phyloP scores from a whole-genome alignment of 2,329 filamentous ascomycete species.

The Paramyrothecium sp. region DNA sequence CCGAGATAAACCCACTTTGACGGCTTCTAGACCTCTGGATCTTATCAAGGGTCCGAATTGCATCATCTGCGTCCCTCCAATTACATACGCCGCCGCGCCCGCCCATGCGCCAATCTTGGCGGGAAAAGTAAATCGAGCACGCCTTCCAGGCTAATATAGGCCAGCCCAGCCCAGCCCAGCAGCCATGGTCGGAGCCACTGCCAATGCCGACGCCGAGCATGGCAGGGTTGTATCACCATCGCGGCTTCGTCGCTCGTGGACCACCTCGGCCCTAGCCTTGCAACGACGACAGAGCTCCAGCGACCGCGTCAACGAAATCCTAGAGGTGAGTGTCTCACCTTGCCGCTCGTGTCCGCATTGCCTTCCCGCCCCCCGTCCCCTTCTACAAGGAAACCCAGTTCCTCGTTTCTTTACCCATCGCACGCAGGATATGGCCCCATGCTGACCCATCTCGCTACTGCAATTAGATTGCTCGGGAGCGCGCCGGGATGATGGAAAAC shows the following conservation, averaged over 20 bases:
- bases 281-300: neutral
- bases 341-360: neutral
- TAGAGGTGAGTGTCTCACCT: neutral
- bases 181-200: neutral
- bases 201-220: neutral
- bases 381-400: neutral
- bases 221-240: neutral
- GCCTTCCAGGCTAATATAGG: neutral
- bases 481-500: slow-evolving; percentile 38
- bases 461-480: slow-evolving; percentile 38
- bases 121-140: neutral
- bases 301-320: slow-evolving; percentile 1
- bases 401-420: neutral
- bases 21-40: neutral
- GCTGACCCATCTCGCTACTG: neutral
- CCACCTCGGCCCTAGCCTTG: neutral
- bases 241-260: neutral
- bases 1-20: neutral
- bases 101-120: neutral
- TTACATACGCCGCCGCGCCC: neutral
- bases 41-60: neutral
- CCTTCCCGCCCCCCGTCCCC: neutral
- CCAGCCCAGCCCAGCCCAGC: neutral
- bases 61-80: neutral
- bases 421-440: neutral